Evolutionary conservation across 177 flowering plant species (phyloP).

Genomic region (Telopea speciosissima): DNA sequence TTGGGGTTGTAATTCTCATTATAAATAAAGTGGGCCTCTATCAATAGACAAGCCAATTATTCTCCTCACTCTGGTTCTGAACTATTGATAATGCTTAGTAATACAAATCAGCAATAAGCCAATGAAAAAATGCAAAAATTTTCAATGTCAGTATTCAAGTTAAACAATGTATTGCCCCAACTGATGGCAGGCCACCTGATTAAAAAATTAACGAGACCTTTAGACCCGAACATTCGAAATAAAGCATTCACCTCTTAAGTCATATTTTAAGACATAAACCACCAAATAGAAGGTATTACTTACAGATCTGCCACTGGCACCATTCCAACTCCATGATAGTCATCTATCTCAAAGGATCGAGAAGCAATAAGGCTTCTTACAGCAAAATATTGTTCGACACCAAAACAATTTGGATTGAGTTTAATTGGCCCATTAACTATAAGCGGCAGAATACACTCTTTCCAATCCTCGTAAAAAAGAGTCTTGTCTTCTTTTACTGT

Average conservation of each 20-base stretch:
- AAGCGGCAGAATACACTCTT: conserved; percentile 75
- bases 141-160: no score
- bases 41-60: no score
- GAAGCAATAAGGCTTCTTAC: conserved; percentile 85
- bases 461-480: conserved; percentile 79
- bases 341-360: conserved; percentile 79
- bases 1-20: no score
- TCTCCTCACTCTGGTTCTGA: no score
- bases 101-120: no score
- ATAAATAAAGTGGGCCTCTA: no score
- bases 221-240: neutral
- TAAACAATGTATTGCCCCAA: neutral
- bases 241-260: neutral
- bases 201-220: neutral
- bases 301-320: conserved; percentile 97
- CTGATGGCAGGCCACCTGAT: neutral
- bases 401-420: conserved; percentile 46
- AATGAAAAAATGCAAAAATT: no score
- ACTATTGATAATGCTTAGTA: no score
- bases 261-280: neutral
- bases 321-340: conserved; percentile 90
- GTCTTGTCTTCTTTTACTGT: conserved; percentile 69
- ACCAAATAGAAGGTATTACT: conserved; percentile 24
- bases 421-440: conserved; percentile 28
- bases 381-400: conserved; percentile 62